Evolutionary conservation across 106 monocot species (phyloP).

Genomic region (Triglochin maritima): DNA sequence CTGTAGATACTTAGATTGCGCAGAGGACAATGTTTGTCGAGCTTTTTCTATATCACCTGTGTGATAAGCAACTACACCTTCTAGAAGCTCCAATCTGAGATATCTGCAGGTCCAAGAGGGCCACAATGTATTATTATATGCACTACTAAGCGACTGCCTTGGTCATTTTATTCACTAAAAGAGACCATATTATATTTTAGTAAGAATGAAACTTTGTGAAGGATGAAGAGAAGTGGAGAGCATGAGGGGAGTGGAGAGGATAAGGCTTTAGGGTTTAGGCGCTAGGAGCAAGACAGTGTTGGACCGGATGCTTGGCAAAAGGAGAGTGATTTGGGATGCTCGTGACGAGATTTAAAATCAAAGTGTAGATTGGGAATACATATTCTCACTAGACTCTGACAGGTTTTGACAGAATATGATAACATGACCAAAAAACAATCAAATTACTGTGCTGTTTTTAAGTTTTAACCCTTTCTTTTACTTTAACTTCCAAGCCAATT

Average conservation of each 20-base stretch:
- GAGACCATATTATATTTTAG: neutral
- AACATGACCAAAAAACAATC: too few species aligned
- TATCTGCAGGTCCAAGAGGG: conserved; percentile 35
- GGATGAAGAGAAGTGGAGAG: neutral
- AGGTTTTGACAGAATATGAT: too few species aligned
- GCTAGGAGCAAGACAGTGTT: neutral
- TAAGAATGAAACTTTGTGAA: neutral
- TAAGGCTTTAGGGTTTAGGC: too few species aligned
- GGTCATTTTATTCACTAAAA: neutral
- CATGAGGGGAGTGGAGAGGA: neutral
- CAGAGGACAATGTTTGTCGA: conserved; percentile 49
- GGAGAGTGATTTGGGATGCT: neutral
- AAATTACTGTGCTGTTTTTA: too few species aligned
- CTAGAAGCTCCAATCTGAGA: conserved; percentile 77
- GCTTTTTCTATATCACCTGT: conserved; percentile 52
- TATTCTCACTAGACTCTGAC: too few species aligned
- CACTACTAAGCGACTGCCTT: too few species aligned
- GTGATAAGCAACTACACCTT: conserved; percentile 93
- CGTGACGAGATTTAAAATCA: too few species aligned
- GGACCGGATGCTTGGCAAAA: neutral
- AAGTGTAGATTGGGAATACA: too few species aligned
- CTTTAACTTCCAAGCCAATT: too few species aligned
- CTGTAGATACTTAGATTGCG: conserved; percentile 71
- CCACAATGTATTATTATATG: neutral
- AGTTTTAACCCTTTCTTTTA: too few species aligned